Conservation (phyloP, 441 rosid genomes). For the Erysimum cheiri region DNA sequence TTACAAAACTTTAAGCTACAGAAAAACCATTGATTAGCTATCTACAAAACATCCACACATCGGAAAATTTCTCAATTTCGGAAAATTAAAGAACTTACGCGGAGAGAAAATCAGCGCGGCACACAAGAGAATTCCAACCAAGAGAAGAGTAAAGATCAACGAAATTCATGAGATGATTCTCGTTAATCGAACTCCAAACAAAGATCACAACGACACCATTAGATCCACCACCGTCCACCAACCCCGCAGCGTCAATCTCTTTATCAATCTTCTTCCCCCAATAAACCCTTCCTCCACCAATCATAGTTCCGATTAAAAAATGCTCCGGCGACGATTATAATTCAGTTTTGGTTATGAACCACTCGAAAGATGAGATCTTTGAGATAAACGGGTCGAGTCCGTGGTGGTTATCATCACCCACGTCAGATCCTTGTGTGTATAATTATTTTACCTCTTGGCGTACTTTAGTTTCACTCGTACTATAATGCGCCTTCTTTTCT, state of each 20-base stretch:
- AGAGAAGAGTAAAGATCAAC: conserved; percentile 80
- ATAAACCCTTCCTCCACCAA: conserved; percentile 56
- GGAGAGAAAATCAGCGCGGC: conserved; percentile 70
- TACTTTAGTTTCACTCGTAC: conserved; percentile 10
- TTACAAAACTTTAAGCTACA: conserved; percentile 17
- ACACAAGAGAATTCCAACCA: conserved; percentile 82
- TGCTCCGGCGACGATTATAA: conserved; percentile 16
- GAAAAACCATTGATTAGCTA: not conserved
- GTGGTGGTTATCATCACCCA: conserved; percentile 38
- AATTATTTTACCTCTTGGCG: conserved; percentile 7
- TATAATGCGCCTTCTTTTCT: conserved; percentile 20
- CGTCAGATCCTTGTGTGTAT: conserved; percentile 40
- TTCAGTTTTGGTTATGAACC: conserved; percentile 30
- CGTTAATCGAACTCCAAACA: conserved; percentile 68
- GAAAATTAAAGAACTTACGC: conserved; percentile 51
- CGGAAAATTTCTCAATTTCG: conserved; percentile 2
- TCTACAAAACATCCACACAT: not conserved
- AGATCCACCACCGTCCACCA: conserved; percentile 42
- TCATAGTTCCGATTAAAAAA: conserved; percentile 41
- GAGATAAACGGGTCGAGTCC: conserved; percentile 33
- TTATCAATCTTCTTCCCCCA: conserved; percentile 58
- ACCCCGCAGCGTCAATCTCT: not conserved
- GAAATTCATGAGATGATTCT: conserved; percentile 49
- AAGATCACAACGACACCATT: conserved; percentile 79
- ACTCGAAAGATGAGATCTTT: conserved; percentile 44